Base-by-base conservation (phyloP, 2,329 filamentous ascomycete species). In the Cryphonectria japonica region DNA sequence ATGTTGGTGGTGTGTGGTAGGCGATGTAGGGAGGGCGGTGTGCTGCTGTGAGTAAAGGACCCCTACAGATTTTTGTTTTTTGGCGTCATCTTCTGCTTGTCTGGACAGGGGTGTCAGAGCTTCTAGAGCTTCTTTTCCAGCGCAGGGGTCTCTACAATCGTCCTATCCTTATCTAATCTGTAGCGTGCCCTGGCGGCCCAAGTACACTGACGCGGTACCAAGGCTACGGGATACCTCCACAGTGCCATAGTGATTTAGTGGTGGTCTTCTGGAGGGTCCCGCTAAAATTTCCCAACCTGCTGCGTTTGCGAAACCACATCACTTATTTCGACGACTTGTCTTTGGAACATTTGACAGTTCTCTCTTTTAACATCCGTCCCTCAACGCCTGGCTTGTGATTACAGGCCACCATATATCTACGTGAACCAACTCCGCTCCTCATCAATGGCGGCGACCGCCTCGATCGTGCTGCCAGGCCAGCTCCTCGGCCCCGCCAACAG, bases 381-480 rank as follows among this genome's bases (percentile, higher is more conserved):
- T 11, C 9, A 39, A 22, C 43, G 46, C 6, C 46, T 26, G 22
- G 7, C 46, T 9, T 22, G 7, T 22, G 22, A n/a, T n/a, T 22
- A 52, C 46, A 52, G n/a, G n/a, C n/a, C 50, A 54, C 22, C n/a
- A 61, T 29, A 16, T 6, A 2, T 16, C 29, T 5, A 19, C 57
- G 37, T 37, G 22, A 46, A 4, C 61, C 39, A 29, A 52, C 22
- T 9, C 2, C 61, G 22, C 9, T 32, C 39, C 61, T 50, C 46
- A 50, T 50, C 46, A 9, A 64, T 64, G 37, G 39, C 39, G 13
- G 41, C 63, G 19, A 50, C 63, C 41, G 26, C 73, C 50, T 69
- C 76, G 2, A 79, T 94, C 75, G 93, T 91, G 69, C 86, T 97
- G 64, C 96, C 96, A 14, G 96, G 96, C 79, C 93, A 96, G 79